Evolutionary conservation across 495 filamentous ascomycete genomes (phyloP).

Genomic region (Talaromyces liani): DNA sequence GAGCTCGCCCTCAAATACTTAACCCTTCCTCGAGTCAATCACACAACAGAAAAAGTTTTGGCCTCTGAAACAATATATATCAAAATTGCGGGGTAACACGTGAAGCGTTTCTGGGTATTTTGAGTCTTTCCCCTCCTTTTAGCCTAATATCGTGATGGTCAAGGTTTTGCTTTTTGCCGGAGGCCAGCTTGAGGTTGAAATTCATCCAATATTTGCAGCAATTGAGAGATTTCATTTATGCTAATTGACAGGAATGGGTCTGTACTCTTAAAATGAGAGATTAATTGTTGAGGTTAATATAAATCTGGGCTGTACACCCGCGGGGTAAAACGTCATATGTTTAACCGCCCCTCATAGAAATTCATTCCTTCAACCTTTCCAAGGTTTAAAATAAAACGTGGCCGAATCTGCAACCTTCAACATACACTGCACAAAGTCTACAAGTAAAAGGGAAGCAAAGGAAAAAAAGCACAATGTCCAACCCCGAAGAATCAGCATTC

Average conservation of each 20-base stretch:
- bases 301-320: not conserved
- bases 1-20: not conserved
- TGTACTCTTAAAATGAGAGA: not conserved
- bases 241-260: not conserved
- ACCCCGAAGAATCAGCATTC: conserved; percentile 27
- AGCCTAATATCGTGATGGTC: not conserved
- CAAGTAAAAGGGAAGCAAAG: not conserved
- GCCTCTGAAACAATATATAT: not conserved
- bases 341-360: not conserved
- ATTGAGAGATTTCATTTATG: not conserved
- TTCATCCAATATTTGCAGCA: not conserved
- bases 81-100: not conserved
- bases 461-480: conserved; percentile 13
- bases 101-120: not conserved
- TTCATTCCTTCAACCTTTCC: not conserved
- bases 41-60: not conserved
- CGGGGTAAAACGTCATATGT: not conserved
- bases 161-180: not conserved
- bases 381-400: not conserved
- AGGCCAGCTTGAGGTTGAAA: not conserved
- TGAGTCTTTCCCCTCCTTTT: not conserved
- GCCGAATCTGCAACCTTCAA: not conserved
- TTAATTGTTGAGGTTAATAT: not conserved
- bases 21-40: not conserved
- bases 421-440: not conserved